Base-by-base conservation (phyloP, 208 protist species). In the Vickermania ingenoplastis region DNA sequence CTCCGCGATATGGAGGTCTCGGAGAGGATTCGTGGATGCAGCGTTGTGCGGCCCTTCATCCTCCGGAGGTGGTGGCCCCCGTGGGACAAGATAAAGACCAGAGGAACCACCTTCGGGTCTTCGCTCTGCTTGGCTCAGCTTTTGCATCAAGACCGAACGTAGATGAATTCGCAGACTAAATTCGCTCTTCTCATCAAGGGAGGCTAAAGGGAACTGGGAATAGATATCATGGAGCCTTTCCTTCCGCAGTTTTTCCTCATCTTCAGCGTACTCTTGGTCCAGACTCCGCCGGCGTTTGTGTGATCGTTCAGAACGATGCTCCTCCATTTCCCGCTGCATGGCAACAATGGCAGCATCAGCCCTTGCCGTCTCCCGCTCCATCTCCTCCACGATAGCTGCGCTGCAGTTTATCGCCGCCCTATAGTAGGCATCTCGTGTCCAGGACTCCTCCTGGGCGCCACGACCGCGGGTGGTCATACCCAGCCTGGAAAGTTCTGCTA, bases 171-270 rank as follows among this genome's bases (percentile, higher is more conserved):
- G 36, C 2, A 73, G 61, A 31, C 59, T 65, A 24, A 58, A 56
- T 49, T 73, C 67, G 14, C 29, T 57, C 2, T 77, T 65, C 23
- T 71, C 67, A 41, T 56, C 54, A 2, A 85, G 51, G 52, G 71
- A 85, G 29, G 78, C 78, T 22, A 85, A 63, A 1, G 78, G 78
- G 51, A 61, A 73, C n/a, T 53, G 27, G n/a, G 49, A 55, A 51
- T 70, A 52, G 25, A 85, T 52, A 4, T 63, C 68, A 25, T 68
- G 67, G 28, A 70, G 63, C 59, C 73, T 53, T 53, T 81, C 70
- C 13, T 59, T 3, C 17, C 67, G 58, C 23, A 71, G 51, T 55
- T 81, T 80, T 29, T 71, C 36, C 17, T 45, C 36, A 17, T 45
- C 36, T 45, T 45, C 36, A n/a, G 17, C 7, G 17, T n/a, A 45